These are phyloP conservation scores for Trametes coccinea DNA, from an alignment of 768 basidiomycete genomes.

Conservation along the genomic window DNA sequence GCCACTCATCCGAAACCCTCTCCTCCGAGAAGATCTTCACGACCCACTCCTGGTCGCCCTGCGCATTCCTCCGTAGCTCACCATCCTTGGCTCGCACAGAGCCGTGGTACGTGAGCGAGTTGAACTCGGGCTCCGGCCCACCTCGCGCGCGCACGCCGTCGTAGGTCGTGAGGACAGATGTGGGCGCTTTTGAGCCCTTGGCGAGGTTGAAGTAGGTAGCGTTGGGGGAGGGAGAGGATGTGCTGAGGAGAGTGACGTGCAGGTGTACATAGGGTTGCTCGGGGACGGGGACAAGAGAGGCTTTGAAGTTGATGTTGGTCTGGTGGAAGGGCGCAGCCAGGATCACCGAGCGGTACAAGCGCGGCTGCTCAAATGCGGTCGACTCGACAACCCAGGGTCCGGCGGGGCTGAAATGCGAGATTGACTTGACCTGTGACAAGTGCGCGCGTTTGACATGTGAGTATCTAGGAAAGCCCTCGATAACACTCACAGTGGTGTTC, in stretches of 20 bases:
- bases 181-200: slow-evolving; percentile 48
- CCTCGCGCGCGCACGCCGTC: slow-evolving; percentile 55
- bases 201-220: slow-evolving; percentile 69
- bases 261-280: slow-evolving; percentile 78
- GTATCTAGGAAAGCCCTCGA: too few relatives aligned
- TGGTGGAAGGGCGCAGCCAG: slow-evolving; percentile 85
- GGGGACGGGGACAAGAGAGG: slow-evolving; percentile 55
- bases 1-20: slow-evolving; percentile 65
- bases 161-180: slow-evolving; percentile 71
- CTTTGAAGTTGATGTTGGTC: slow-evolving; percentile 55
- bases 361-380: slow-evolving; percentile 36
- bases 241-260: slow-evolving; percentile 88
- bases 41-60: slow-evolving; percentile 50
- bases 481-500: slow-evolving; percentile 57
- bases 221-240: slow-evolving; percentile 60
- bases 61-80: slow-evolving; percentile 41
- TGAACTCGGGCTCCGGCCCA: slow-evolving; percentile 64
- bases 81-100: slow-evolving; percentile 38
- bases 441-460: background rate
- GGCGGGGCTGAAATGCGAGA: slow-evolving; percentile 43
- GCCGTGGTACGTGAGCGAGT: slow-evolving; percentile 82
- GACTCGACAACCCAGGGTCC: slow-evolving; percentile 53
- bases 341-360: slow-evolving; percentile 69
- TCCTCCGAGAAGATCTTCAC: slow-evolving; percentile 88
- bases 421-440: slow-evolving; percentile 49